Conservation (phyloP, 2,329 filamentous ascomycete genomes). For the Diaporthe batatas region DNA sequence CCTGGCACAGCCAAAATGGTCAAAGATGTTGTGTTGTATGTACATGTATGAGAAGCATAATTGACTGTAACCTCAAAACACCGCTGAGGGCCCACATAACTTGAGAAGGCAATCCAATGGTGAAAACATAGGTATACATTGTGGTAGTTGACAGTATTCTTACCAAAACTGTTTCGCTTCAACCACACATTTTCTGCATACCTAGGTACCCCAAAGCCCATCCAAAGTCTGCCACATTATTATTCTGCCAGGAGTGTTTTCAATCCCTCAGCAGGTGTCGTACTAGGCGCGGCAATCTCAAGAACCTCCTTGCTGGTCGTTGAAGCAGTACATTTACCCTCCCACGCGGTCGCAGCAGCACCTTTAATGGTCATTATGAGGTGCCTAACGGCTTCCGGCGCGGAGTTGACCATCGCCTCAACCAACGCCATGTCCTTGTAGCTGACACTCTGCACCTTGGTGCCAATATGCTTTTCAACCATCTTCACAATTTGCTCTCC, state of each 20-base stretch:
- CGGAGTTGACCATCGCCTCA: neutral
- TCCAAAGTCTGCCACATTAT: neutral
- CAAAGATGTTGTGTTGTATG: too few relatives aligned
- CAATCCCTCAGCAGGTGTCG: conserved; percentile 3
- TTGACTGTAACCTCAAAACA: too few relatives aligned
- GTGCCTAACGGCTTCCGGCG: neutral
- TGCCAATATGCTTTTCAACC: neutral
- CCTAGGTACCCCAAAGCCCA: neutral
- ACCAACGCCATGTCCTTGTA: neutral
- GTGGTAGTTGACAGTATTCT: too few relatives aligned
- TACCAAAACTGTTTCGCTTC: neutral
- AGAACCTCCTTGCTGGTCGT: conserved; percentile 11
- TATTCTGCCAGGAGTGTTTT: neutral
- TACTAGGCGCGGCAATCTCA: conserved; percentile 1
- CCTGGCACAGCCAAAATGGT: too few relatives aligned
- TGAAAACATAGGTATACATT: too few relatives aligned
- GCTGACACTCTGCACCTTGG: conserved; percentile 14
- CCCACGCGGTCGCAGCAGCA: neutral
- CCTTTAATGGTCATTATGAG: neutral
- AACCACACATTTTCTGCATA: neutral
- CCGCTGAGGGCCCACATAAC: too few relatives aligned
- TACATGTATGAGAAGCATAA: too few relatives aligned
- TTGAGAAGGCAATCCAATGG: too few relatives aligned
- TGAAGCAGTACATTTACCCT: neutral
- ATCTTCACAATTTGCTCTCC: conserved; percentile 7